These are phyloP conservation scores for Phialemoniopsis sp. DNA, from an alignment of 2,329 filamentous ascomycete genomes.

Conservation along the genomic window DNA sequence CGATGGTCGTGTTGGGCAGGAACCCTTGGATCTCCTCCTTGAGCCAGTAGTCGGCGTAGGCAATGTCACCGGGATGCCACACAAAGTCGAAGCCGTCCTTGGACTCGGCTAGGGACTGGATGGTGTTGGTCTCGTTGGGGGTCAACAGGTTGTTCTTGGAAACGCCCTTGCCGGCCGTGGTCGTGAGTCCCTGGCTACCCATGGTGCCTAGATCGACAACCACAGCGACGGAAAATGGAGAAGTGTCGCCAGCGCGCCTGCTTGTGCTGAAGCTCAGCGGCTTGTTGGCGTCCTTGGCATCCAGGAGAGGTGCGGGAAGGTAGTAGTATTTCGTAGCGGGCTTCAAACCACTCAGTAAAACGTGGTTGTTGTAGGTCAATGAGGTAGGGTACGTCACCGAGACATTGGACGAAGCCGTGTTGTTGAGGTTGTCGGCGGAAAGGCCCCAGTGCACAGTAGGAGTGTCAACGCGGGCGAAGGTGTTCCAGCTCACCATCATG, in stretches of 20 bases:
- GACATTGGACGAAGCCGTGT: constrained; percentile 15
- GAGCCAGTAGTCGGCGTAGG: constrained; percentile 40
- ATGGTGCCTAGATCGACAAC: constrained; percentile 37
- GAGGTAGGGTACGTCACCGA: constrained; percentile 24
- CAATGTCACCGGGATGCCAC: constrained; percentile 48
- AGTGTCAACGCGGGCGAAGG: constrained; percentile 15
- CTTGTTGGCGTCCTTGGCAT: constrained; percentile 37
- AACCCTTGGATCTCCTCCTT: constrained; percentile 34
- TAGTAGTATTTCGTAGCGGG: constrained; percentile 45
- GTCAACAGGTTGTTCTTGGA: constrained; percentile 4
- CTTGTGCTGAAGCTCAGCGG: constrained; percentile 23
- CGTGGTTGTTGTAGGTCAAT: constrained; percentile 34
- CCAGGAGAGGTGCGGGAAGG: constrained; percentile 39
- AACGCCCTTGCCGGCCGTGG: constrained; percentile 3
- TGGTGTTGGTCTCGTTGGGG: constrained; percentile 9
- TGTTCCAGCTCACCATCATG: constrained; percentile 27
- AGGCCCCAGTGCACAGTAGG: constrained; percentile 23
- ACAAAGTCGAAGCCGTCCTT: constrained; percentile 9
- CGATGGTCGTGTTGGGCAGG: constrained; percentile 37
- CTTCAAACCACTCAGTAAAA: constrained; percentile 32
- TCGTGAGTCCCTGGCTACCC: constrained; percentile 8
- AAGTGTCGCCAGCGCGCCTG: constrained; percentile 31
- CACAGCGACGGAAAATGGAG: constrained; percentile 38
- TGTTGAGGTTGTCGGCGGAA: constrained; percentile 12
- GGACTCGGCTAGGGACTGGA: constrained; percentile 4